A percentile compares a stretch with the other conserved stretches of the same genome.
These are phyloP conservation scores for Panus rudis DNA, from an alignment of 768 basidiomycete species.

Conservation along the genomic window DNA sequence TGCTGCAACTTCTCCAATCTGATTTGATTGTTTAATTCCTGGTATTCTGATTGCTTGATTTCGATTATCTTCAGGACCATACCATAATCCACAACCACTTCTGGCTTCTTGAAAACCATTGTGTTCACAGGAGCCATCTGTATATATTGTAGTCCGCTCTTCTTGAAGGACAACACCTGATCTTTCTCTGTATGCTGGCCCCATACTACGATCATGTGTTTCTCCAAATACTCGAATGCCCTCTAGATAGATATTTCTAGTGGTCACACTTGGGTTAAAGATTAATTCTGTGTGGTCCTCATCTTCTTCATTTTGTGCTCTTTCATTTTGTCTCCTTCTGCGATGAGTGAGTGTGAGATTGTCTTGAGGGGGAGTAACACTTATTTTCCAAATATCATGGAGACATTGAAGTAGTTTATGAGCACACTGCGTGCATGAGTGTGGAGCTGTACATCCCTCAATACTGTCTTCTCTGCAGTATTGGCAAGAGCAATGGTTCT, in stretches of 20 bases:
- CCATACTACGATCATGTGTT: too few species aligned
- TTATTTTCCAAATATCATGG: background rate
- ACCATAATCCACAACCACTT: constrained; percentile 15
- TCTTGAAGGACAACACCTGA: too few species aligned
- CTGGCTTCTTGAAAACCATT: constrained; percentile 14
- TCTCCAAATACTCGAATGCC: background rate
- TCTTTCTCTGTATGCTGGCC: too few species aligned
- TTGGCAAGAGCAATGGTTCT: background rate
- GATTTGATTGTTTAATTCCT: constrained; percentile 5
- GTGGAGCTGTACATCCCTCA: background rate
- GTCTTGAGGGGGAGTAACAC: background rate
- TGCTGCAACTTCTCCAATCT: constrained; percentile 10
- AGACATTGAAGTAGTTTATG: background rate
- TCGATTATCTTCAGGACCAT: background rate
- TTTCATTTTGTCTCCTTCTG: background rate
- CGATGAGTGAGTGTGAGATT: background rate
- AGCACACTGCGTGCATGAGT: background rate
- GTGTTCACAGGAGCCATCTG: constrained; percentile 20
- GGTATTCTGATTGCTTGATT: constrained; percentile 2
- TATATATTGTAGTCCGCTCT: constrained; percentile 12
- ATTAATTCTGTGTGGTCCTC: background rate
- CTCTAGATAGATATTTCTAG: background rate
- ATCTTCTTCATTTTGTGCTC: background rate
- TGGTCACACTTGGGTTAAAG: constrained; percentile 1
- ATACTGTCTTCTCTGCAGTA: background rate